phyloP scores from a whole-genome alignment of 352 stramenopile genomes.

The Globisporangium canariense region DNA sequence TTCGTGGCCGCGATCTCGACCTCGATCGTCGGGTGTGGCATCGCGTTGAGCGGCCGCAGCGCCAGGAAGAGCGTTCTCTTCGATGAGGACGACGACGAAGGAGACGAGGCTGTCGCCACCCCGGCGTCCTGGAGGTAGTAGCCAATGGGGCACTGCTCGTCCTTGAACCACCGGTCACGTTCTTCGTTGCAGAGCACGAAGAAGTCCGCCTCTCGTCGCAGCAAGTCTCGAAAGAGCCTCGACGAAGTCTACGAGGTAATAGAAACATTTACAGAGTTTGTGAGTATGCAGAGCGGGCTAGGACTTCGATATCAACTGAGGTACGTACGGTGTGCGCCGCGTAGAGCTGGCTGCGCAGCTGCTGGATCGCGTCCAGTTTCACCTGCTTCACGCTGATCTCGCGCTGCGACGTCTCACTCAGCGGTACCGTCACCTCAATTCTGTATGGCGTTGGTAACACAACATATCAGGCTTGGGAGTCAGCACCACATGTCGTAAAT shows the following conservation, averaged over 20 bases:
- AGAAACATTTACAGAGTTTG: not conserved
- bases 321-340: slow-evolving; percentile 15
- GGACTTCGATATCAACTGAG: not conserved
- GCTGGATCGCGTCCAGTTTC: slow-evolving; percentile 56
- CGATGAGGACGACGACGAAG: not conserved
- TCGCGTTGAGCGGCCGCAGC: slow-evolving; percentile 39
- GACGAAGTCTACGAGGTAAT: slow-evolving; percentile 7
- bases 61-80: slow-evolving; percentile 29
- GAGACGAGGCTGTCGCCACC: not conserved
- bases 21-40: slow-evolving; percentile 63
- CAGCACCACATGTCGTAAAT: not conserved
- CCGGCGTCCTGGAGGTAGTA: slow-evolving; percentile 32
- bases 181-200: slow-evolving; percentile 45
- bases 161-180: slow-evolving; percentile 43
- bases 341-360: slow-evolving; percentile 36
- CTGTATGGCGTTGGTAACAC: slow-evolving; percentile 2
- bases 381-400: slow-evolving; percentile 44
- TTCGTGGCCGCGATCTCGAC: slow-evolving; percentile 62
- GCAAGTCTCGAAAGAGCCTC: slow-evolving; percentile 23
- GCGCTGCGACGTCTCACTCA: slow-evolving; percentile 32
- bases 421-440: slow-evolving; percentile 35
- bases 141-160: slow-evolving; percentile 45
- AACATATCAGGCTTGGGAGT: not conserved
- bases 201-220: slow-evolving; percentile 36
- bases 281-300: not conserved